Evolutionary conservation across 1,284 basidiomycete genomes (phyloP).

Genomic region (Hortiboletus rubellus): DNA sequence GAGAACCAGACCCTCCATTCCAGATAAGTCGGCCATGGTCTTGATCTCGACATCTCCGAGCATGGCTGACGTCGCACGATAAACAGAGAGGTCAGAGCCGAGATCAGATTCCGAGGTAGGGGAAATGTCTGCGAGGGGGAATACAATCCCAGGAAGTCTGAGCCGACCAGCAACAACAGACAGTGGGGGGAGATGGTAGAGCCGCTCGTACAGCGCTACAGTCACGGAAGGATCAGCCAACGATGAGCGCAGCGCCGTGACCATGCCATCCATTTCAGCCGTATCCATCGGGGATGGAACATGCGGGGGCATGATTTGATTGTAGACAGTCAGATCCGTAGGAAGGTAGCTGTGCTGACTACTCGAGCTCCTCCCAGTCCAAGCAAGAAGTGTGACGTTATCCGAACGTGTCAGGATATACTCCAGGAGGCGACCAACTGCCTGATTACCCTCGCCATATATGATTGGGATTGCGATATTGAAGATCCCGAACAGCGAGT

Average conservation of each 20-base stretch:
- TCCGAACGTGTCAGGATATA: conserved; percentile 9
- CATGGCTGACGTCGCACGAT: too few species aligned
- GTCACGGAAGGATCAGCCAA: not conserved
- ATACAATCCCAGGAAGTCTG: conserved; percentile 9
- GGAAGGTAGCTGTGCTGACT: conserved; percentile 16
- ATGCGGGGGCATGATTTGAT: not conserved
- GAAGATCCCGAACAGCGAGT: conserved; percentile 20
- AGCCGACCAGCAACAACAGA: conserved; percentile 1
- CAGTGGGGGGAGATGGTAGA: not conserved
- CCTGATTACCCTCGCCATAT: conserved; percentile 13
- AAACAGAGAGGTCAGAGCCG: too few species aligned
- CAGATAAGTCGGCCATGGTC: too few species aligned
- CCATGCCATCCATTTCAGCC: not conserved
- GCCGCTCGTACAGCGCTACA: not conserved
- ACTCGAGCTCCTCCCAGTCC: conserved; percentile 9
- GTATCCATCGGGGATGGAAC: not conserved
- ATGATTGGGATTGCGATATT: conserved; percentile 3
- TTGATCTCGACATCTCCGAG: too few species aligned
- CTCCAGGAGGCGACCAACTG: conserved; percentile 16
- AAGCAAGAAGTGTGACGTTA: conserved; percentile 16
- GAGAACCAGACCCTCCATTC: too few species aligned
- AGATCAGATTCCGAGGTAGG: not conserved
- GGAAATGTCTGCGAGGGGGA: not conserved
- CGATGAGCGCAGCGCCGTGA: conserved; percentile 2
- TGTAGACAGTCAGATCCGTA: conserved; percentile 7